Conservation (phyloP, 495 filamentous ascomycete genomes). For the Hypoxylon rickii region DNA sequence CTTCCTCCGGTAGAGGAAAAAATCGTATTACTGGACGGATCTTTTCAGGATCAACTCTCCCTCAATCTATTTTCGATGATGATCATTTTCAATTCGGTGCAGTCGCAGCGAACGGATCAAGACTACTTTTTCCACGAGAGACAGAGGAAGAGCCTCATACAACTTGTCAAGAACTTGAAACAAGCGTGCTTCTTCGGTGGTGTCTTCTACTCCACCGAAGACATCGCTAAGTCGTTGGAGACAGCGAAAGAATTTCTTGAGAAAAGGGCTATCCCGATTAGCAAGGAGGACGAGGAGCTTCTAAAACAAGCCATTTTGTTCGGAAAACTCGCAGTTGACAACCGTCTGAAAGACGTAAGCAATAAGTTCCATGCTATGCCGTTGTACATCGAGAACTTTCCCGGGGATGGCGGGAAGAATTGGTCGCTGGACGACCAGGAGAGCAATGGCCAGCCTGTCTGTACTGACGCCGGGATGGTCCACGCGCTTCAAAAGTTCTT, state of each 20-base stretch:
- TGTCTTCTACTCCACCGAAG: slow-evolving; percentile 67
- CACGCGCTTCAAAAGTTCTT: slow-evolving; percentile 46
- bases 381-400: slow-evolving; percentile 66
- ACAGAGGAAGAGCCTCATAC: slow-evolving; percentile 65
- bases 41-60: slow-evolving; percentile 79
- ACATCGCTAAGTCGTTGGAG: slow-evolving; percentile 65
- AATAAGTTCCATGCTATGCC: slow-evolving; percentile 77
- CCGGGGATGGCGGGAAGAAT: slow-evolving; percentile 54
- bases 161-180: slow-evolving; percentile 76
- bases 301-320: slow-evolving; percentile 65
- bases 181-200: slow-evolving; percentile 90
- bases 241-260: slow-evolving; percentile 67
- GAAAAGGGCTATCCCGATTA: slow-evolving; percentile 55
- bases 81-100: slow-evolving; percentile 83
- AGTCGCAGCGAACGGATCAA: slow-evolving; percentile 78
- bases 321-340: slow-evolving; percentile 62
- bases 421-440: slow-evolving; percentile 65
- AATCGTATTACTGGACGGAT: slow-evolving; percentile 75
- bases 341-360: slow-evolving; percentile 66
- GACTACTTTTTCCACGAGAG: slow-evolving; percentile 88
- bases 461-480: slow-evolving; percentile 46
- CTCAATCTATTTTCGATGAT: slow-evolving; percentile 84
- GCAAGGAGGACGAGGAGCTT: slow-evolving; percentile 59
- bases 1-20: slow-evolving; percentile 72
- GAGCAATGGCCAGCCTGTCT: slow-evolving; percentile 39